A percentile compares a stretch with the other conserved stretches of the same genome.
Evolutionary conservation across 805 yeast genomes (phyloP).

Genomic region (Suhomyces kilbournensis): DNA sequence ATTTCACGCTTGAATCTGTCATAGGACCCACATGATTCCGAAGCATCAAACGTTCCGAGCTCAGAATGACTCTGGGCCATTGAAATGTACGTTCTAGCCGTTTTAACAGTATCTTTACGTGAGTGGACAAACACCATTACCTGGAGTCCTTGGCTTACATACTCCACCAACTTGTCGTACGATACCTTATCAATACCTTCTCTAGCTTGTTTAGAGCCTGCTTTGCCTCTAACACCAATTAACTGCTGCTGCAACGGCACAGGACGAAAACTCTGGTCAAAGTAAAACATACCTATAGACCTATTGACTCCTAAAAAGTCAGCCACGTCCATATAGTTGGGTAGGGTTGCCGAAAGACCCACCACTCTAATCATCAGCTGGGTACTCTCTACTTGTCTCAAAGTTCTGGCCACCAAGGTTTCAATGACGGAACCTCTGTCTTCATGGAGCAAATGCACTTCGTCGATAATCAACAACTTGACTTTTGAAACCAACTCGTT

Average conservation of each 20-base stretch:
- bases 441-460: constrained; percentile 93
- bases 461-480: constrained; percentile 85
- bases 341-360: constrained; percentile 91
- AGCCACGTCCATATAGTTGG: constrained; percentile 89
- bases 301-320: constrained; percentile 91
- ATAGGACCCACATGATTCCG: constrained; percentile 34
- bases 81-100: constrained; percentile 69
- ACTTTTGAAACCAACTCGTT: constrained; percentile 81
- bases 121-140: constrained; percentile 98
- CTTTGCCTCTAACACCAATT: constrained; percentile 82
- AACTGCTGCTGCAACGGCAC: constrained; percentile 88
- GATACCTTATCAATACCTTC: constrained; percentile 74
- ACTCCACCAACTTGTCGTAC: constrained; percentile 70
- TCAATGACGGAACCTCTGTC: constrained; percentile 98
- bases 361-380: constrained; percentile 93
- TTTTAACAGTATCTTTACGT: constrained; percentile 84
- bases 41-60: constrained; percentile 54
- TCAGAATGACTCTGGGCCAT: constrained; percentile 66
- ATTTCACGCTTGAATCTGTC: constrained; percentile 60
- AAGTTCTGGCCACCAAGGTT: constrained; percentile 89
- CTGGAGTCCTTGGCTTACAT: constrained; percentile 70
- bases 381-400: constrained; percentile 90
- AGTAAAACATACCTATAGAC: constrained; percentile 87
- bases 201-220: constrained; percentile 68
- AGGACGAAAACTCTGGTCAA: constrained; percentile 91